Evolutionary conservation across 306 rosid genomes (phyloP), one percentile per base, ranked within the genome.

Genomic region (Urtica urens): DNA sequence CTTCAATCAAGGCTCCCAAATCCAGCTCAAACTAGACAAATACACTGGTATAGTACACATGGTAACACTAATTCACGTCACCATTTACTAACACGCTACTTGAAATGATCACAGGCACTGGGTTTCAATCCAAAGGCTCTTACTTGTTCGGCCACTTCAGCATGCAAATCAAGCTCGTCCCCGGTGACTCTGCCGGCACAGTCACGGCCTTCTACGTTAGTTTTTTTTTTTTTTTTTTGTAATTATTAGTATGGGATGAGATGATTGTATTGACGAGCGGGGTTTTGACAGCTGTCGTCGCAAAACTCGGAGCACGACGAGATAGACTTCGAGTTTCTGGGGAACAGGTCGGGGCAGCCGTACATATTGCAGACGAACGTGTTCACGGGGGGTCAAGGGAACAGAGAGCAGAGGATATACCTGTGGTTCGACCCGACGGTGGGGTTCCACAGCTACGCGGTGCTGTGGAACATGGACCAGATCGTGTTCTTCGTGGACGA

Each of bases 371-470:
- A 88, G 44, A 88, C 95, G 17, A 88, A 88, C 67, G 97, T 88
- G 22, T 88, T 84, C 84, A 81, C 97, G 0, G 95, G 93, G 24
- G 97, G 97, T 0, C 59, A 75, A 5, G 97, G 97, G 12, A 51
- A 88, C 57, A 67, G 75, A 59, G 97, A 88, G 35, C 97, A 88
- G 4, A 78, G 97, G 69, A 88, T 88, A 49, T 78, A 49, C 55
- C 93, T 88, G 7, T 88, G 97, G 95, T 88, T 88, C 49, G 97
- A 88, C 45, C 97, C 97, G 2, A 70, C 93, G 12, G 57, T 53
- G 41, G 82, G 6, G 4, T 84, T 25, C 60, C 97, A 88, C 67
- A 72, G 78, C 67, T 88, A 88, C 69, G 64, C 95, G 0, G 58
- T 88, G 38, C 80, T 88, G 3, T 88, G 97, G 97, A 88, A 81